Conservation (phyloP, 805 yeast genomes). For the Diddensiella santjacobensis region DNA sequence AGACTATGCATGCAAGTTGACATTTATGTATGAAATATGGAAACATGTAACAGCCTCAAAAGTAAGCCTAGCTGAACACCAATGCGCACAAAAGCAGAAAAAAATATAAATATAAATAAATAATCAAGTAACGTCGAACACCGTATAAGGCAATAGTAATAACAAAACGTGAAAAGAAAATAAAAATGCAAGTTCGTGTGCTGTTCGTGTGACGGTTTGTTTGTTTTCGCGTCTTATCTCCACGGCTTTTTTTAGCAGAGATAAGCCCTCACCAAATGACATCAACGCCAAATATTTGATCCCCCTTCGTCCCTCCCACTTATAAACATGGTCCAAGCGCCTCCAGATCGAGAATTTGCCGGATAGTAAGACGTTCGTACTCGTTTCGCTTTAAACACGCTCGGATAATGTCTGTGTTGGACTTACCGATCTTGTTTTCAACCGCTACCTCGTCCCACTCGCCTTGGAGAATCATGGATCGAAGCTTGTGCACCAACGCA, state of each 20-base stretch:
- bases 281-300: neutral
- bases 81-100: neutral
- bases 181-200: neutral
- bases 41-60: too few species aligned
- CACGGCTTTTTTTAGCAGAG: neutral
- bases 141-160: neutral
- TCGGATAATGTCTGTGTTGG: conserved; percentile 16
- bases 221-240: neutral
- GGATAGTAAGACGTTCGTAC: conserved; percentile 13
- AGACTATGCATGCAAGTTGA: too few species aligned
- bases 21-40: too few species aligned
- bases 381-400: conserved; percentile 20
- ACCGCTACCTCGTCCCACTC: conserved; percentile 51
- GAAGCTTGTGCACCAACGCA: conserved; percentile 73
- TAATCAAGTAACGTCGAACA: neutral
- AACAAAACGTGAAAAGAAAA: neutral
- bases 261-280: neutral
- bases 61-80: too few species aligned
- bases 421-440: conserved; percentile 13
- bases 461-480: conserved; percentile 67
- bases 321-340: neutral
- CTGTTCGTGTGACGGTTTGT: neutral
- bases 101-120: too few species aligned
- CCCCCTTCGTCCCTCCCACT: neutral
- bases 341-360: neutral